These are phyloP conservation scores for Azolla pinnata DNA, from an alignment of 75 land plant species.

Conservation along the genomic window DNA sequence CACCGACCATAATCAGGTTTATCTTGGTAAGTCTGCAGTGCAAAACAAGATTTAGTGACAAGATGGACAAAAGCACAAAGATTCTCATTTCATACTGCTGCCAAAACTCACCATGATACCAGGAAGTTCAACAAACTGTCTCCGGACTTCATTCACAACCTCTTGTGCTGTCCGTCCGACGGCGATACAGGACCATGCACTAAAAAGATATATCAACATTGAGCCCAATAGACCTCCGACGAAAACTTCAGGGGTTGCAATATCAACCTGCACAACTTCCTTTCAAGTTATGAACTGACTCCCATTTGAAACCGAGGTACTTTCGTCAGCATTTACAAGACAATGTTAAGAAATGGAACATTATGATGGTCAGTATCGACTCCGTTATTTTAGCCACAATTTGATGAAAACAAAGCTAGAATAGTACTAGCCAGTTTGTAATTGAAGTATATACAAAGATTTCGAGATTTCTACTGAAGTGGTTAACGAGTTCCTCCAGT, in stretches of 20 bases:
- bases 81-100: background rate
- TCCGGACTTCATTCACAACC: slow-evolving; percentile 97
- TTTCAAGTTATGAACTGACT: background rate
- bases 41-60: background rate
- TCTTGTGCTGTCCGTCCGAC: slow-evolving; percentile 99
- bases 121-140: slow-evolving; percentile 94
- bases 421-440: no score
- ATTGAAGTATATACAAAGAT: no score
- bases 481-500: no score
- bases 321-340: no score
- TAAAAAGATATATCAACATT: slow-evolving; percentile 91
- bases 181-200: slow-evolving; percentile 99
- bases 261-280: slow-evolving; percentile 61
- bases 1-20: slow-evolving; percentile 98
- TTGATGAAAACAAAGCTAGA: no score
- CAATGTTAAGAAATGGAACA: no score
- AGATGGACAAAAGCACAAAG: background rate
- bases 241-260: slow-evolving; percentile 97
- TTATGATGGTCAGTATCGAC: no score
- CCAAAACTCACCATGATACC: slow-evolving; percentile 83
- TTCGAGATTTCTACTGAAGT: no score
- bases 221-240: slow-evolving; percentile 93
- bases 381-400: no score
- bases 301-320: no score
- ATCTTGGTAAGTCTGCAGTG: slow-evolving; percentile 71